Base-by-base conservation (phyloP, 495 filamentous ascomycete species). In the Immersiella caudata region DNA sequence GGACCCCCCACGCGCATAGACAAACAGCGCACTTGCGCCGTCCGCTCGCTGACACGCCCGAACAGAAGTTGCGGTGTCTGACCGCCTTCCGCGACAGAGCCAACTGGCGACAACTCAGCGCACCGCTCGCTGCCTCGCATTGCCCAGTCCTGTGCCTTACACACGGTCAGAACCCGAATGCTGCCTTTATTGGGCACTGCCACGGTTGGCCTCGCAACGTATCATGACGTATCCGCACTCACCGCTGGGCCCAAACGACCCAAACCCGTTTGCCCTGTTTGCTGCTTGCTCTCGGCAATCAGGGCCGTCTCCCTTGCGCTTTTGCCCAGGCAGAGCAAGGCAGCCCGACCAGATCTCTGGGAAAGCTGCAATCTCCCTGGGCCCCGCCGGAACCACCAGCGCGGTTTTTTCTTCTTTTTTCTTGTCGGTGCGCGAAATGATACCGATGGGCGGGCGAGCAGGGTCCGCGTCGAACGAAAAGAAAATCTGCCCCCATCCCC, bases 21-120 rank as follows among this genome's bases (percentile, higher is more conserved):
- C 73, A 68, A 63, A 67, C 68, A 73, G 61, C 62, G 66, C 59
- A 54, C 65, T 33, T 62, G 25, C 35, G 5, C 27, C 62, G 36
- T 58, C 29, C 29, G 49, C 52, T 35, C 55, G 52, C 62, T 68
- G 58, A 66, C 58, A 46, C 58, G 57, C 40, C n/a, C 22, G 51
- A 65, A 33, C 9, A 9, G 33, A 66, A 75, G 61, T 75, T 75
- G 74, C 74, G 74, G 74, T 75, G 74, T 73, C 68, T 69, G 73
- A 74, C 70, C 70, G 73, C 70, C 73, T 64, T 46, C 36, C 40
- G 66, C 52, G 22, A 25, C 18, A 46, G 33, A 33, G 55, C 14
- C 40, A 46, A 46, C 40, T 46, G 40, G 40, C 40, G 29, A 40
- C 46, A 46, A 35, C 59, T 67, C 63, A 26, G 63, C 63, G 52